phyloP scores from a whole-genome alignment of 139 green algal genomes.

The Nannochloris sp. region DNA sequence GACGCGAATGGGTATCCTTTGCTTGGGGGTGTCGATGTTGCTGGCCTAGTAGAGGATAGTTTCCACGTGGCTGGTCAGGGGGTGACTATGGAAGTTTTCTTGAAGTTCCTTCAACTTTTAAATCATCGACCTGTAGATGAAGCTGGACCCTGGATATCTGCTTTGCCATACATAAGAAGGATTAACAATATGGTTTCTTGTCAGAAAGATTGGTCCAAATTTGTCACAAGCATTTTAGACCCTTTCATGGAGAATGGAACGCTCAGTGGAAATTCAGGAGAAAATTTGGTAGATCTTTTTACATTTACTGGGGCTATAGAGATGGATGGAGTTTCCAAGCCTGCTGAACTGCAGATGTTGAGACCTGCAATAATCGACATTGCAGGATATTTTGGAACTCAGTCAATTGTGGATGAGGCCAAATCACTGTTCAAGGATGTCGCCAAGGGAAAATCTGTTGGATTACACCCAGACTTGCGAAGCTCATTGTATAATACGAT shows the following conservation, averaged over 20 bases:
- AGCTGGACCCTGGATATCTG: slow-evolving; percentile 32
- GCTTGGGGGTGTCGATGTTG: slow-evolving; percentile 29
- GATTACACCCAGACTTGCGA: slow-evolving; percentile 34
- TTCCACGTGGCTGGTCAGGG: slow-evolving; percentile 34
- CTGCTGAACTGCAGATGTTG: neutral
- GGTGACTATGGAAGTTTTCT: slow-evolving; percentile 30
- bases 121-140: slow-evolving; percentile 9
- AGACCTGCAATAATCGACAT: slow-evolving; percentile 8
- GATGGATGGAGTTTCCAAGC: neutral
- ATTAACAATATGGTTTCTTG: slow-evolving; percentile 21
- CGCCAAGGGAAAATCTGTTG: neutral
- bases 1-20: neutral
- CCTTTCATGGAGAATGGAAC: slow-evolving; percentile 5
- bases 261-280: neutral
- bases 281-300: neutral
- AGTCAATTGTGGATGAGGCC: neutral
- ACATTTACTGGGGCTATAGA: slow-evolving; percentile 7
- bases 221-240: neutral
- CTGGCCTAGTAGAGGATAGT: slow-evolving; percentile 51
- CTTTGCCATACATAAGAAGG: slow-evolving; percentile 15
- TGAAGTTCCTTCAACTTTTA: slow-evolving; percentile 21
- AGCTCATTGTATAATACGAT: slow-evolving; percentile 36
- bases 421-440: neutral
- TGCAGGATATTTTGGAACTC: slow-evolving; percentile 20
- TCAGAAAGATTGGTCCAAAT: neutral